Percentiles rank a stretch among this genome's conserved stretches.
Evolutionary conservation across 23 red algal species (phyloP).

Genomic region (Gracilaria caudata): DNA sequence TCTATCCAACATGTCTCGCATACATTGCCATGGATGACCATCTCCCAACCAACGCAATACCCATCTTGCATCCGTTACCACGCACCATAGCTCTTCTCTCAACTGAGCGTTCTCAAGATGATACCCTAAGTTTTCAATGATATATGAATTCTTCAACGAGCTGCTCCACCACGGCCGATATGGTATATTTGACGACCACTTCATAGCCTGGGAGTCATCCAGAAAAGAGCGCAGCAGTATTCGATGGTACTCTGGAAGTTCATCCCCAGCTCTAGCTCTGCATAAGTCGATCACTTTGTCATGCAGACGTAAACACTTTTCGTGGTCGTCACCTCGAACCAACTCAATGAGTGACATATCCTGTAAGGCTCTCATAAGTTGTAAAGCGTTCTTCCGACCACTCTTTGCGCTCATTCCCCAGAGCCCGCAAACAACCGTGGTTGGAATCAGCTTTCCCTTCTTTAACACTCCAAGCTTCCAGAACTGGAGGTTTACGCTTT

Average conservation of each 20-base stretch:
- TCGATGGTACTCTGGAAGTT: not conserved
- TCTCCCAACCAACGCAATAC: not conserved
- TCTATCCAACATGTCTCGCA: not conserved
- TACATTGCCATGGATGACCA: not conserved
- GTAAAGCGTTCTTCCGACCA: not conserved
- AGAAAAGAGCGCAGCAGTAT: not conserved
- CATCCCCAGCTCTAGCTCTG: not conserved
- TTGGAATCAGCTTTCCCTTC: not conserved
- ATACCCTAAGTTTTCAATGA: not conserved
- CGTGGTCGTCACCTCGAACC: not conserved
- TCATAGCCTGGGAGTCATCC: not conserved
- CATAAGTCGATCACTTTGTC: not conserved
- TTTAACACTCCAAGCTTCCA: not conserved
- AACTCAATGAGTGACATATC: not conserved
- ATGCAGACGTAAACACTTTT: not conserved
- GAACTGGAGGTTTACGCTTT: not conserved
- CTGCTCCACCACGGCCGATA: conserved; percentile 5
- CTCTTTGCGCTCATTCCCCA: not conserved
- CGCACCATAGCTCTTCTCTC: not conserved
- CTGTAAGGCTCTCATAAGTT: not conserved
- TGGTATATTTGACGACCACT: not conserved
- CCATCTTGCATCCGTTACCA: not conserved
- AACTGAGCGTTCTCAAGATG: not conserved
- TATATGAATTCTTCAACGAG: not conserved
- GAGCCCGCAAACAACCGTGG: not conserved